Conservation (phyloP, 2,329 filamentous ascomycete species). For the Botrytis tulipae region DNA sequence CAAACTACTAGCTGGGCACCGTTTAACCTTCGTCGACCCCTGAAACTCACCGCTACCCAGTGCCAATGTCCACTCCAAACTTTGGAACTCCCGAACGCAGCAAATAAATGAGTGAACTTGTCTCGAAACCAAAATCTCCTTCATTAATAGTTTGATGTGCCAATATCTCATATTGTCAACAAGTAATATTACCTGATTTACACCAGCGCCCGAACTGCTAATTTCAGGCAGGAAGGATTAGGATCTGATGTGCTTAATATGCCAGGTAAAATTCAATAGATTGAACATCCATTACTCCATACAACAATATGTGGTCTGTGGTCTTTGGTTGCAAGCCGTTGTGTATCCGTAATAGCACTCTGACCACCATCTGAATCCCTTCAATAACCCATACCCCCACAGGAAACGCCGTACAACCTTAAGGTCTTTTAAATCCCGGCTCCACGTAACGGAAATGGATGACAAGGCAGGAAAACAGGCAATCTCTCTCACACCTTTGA, state of each 20-base stretch:
- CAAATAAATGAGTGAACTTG: slow-evolving; percentile 12
- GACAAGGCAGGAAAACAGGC: slow-evolving; percentile 14
- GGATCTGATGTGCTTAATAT: slow-evolving; percentile 9
- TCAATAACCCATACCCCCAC: slow-evolving; percentile 7
- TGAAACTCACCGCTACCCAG: slow-evolving; percentile 15
- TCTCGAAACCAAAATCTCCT: slow-evolving; percentile 14
- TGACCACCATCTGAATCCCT: not conserved
- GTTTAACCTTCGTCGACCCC: slow-evolving; percentile 14
- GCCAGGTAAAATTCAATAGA: slow-evolving; percentile 5
- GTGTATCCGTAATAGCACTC: slow-evolving; percentile 13
- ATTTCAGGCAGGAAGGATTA: slow-evolving; percentile 2
- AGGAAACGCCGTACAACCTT: slow-evolving; percentile 11
- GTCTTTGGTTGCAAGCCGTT: slow-evolving; percentile 9
- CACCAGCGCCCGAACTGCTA: slow-evolving; percentile 3
- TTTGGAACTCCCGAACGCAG: slow-evolving; percentile 11
- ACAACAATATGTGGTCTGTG: slow-evolving; percentile 17
- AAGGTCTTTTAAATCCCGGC: not conserved
- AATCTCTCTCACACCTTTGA: slow-evolving; percentile 9
- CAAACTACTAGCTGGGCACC: slow-evolving; percentile 10
- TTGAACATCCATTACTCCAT: slow-evolving; percentile 11
- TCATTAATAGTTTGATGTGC: slow-evolving; percentile 14
- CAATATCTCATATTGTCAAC: not conserved
- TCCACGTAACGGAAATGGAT: slow-evolving; percentile 6
- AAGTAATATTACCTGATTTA: slow-evolving; percentile 4
- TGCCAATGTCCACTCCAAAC: slow-evolving; percentile 4